phyloP scores from a whole-genome alignment of 1,284 basidiomycete genomes.

The Phylloporus sp. region DNA sequence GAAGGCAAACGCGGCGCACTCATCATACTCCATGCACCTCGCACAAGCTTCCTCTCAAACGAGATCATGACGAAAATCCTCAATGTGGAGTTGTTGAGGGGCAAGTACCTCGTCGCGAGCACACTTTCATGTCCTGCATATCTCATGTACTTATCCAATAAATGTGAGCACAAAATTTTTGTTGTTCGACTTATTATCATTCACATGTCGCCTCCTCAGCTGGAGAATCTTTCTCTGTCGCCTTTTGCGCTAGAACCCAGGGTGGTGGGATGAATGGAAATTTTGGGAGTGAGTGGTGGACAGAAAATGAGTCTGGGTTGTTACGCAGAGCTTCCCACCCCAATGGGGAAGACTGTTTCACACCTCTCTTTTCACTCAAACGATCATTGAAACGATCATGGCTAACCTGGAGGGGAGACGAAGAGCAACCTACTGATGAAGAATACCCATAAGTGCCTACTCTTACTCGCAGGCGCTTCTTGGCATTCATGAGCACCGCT shows the following conservation, averaged over 20 bases:
- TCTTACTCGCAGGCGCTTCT: neutral
- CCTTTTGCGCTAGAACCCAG: neutral
- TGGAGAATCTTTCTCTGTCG: constrained; percentile 15
- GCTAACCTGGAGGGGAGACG: constrained; percentile 6
- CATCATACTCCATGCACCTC: constrained; percentile 20
- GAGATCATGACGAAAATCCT: constrained; percentile 9
- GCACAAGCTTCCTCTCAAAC: constrained; percentile 15
- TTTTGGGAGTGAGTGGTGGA: constrained; percentile 20
- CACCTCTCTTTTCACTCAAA: constrained; percentile 19
- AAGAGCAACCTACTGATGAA: neutral
- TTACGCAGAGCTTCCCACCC: constrained; percentile 17
- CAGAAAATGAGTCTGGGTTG: constrained; percentile 13
- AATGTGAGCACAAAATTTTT: constrained; percentile 7
- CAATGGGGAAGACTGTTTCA: constrained; percentile 13
- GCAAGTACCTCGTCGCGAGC: constrained; percentile 22
- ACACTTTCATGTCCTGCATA: constrained; percentile 27
- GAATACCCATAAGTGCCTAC: neutral
- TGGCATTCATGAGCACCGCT: neutral
- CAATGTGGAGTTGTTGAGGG: constrained; percentile 1
- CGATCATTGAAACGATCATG: neutral
- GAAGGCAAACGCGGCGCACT: constrained; percentile 19
- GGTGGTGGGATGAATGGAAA: neutral
- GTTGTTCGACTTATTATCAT: neutral
- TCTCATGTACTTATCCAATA: constrained; percentile 28
- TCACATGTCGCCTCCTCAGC: constrained; percentile 4